Percentiles rank a stretch among this genome's conserved stretches.
phyloP scores from a whole-genome alignment of 768 basidiomycete genomes.

The Calocera cornea region DNA sequence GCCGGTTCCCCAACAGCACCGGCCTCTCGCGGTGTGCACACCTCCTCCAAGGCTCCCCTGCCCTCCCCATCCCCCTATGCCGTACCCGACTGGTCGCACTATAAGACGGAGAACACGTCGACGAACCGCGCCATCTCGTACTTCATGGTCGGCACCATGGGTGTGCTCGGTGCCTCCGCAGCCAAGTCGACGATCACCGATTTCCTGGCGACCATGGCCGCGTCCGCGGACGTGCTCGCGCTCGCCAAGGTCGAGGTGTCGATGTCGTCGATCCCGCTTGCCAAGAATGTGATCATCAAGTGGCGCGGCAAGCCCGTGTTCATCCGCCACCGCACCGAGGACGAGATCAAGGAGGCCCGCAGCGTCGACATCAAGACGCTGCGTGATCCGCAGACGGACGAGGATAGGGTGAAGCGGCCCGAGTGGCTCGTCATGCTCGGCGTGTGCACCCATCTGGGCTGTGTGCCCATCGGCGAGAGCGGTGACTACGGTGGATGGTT shows the following conservation, averaged over 20 bases:
- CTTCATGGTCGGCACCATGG: slow-evolving; percentile 84
- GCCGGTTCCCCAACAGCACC: slow-evolving; percentile 38
- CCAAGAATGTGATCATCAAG: slow-evolving; percentile 94
- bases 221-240: slow-evolving; percentile 94
- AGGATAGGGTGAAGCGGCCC: slow-evolving; percentile 77
- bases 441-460: slow-evolving; percentile 95
- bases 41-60: slow-evolving; percentile 35
- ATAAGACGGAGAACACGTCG: slow-evolving; percentile 53
- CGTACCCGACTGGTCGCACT: slow-evolving; percentile 79
- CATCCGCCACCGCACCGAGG: slow-evolving; percentile 85
- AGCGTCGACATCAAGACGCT: slow-evolving; percentile 68
- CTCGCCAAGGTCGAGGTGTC: slow-evolving; percentile 97
- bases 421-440: slow-evolving; percentile 92
- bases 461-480: slow-evolving; percentile 94
- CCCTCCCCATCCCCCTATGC: slow-evolving; percentile 32
- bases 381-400: slow-evolving; percentile 86
- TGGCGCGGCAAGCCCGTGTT: slow-evolving; percentile 99
- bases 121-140: slow-evolving; percentile 68
- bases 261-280: slow-evolving; percentile 60
- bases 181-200: slow-evolving; percentile 90
- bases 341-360: slow-evolving; percentile 90
- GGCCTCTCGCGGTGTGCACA: slow-evolving; percentile 62
- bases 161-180: slow-evolving; percentile 83
- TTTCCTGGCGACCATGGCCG: slow-evolving; percentile 90
- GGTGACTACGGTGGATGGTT: slow-evolving; percentile 99